Evolutionary conservation across 2,329 filamentous ascomycete species (phyloP).

Genomic region (Fusarium sp.): DNA sequence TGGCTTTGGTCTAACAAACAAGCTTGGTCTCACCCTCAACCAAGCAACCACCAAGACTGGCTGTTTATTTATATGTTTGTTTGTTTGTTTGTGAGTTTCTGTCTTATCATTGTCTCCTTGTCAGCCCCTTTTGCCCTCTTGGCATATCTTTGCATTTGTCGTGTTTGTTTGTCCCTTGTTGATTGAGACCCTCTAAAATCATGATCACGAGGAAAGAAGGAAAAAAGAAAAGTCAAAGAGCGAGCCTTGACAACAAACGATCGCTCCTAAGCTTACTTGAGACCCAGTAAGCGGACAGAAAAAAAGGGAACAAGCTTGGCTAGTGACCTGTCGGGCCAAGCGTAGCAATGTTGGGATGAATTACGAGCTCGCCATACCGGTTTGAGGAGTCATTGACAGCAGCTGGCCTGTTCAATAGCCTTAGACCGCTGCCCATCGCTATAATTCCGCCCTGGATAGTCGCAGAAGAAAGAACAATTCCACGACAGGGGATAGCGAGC

Average conservation of each 20-base stretch:
- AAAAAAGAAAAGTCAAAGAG: conserved; percentile 22
- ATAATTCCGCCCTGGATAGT: conserved; percentile 32
- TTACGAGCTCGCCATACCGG: conserved; percentile 22
- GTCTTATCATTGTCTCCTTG: conserved; percentile 24
- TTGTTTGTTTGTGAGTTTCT: conserved; percentile 26
- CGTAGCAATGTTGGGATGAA: conserved; percentile 19
- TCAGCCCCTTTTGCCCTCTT: conserved; percentile 21
- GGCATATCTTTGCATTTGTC: conserved; percentile 26
- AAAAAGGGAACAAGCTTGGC: conserved; percentile 27
- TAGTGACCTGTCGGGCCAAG: conserved; percentile 36
- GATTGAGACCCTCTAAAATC: conserved; percentile 24
- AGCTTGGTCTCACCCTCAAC: conserved; percentile 25
- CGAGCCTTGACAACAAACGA: conserved; percentile 22
- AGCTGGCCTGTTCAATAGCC: conserved; percentile 20
- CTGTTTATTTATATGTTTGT: conserved; percentile 15
- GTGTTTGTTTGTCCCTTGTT: conserved; percentile 17
- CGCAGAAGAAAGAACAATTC: conserved; percentile 51
- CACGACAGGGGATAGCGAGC: conserved; percentile 38
- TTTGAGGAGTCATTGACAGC: conserved; percentile 36
- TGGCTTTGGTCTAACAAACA: conserved; percentile 33
- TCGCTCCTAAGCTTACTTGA: conserved; percentile 21
- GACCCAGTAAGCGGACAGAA: conserved; percentile 24
- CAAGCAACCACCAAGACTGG: conserved; percentile 11
- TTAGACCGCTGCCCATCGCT: conserved; percentile 28
- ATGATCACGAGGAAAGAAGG: conserved; percentile 32